Evolutionary conservation across 371 early-diverging fungal species (phyloP).

Genomic region (Apophysomyces variabilis): DNA sequence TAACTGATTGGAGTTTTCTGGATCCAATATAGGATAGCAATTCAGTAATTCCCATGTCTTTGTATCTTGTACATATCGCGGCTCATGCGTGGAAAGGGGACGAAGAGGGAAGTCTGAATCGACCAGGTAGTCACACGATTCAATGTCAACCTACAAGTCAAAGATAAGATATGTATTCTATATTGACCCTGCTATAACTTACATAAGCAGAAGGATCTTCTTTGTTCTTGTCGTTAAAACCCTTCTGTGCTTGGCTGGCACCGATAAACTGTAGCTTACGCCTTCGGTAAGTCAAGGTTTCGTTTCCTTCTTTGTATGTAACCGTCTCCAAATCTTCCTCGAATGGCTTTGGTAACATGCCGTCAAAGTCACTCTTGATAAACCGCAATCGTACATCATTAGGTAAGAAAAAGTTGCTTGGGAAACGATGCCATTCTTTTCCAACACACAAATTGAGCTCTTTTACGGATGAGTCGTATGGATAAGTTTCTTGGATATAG

Average conservation of each 20-base stretch:
- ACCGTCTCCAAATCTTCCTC: slow-evolving; percentile 36
- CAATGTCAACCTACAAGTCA: slow-evolving; percentile 46
- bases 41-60: slow-evolving; percentile 57
- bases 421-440: slow-evolving; percentile 95
- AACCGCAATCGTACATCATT: slow-evolving; percentile 62
- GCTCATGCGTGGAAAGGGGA: slow-evolving; percentile 21
- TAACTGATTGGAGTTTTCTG: slow-evolving; percentile 45
- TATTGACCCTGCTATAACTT: slow-evolving; percentile 19
- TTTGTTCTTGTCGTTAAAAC: slow-evolving; percentile 76
- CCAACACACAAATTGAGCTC: slow-evolving; percentile 80
- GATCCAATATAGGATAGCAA: slow-evolving; percentile 67
- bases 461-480: slow-evolving; percentile 26
- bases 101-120: slow-evolving; percentile 62
- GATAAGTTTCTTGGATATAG: slow-evolving; percentile 39
- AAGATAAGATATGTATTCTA: not conserved
- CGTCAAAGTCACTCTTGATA: slow-evolving; percentile 65
- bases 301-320: slow-evolving; percentile 33
- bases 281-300: slow-evolving; percentile 27
- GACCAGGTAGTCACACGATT: slow-evolving; percentile 74
- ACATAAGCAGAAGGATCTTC: slow-evolving; percentile 71
- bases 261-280: slow-evolving; percentile 42
- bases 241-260: slow-evolving; percentile 47
- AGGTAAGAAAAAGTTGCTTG: slow-evolving; percentile 89
- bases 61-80: slow-evolving; percentile 31
- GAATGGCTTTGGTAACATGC: slow-evolving; percentile 74